A percentile compares a stretch with the other conserved stretches of the same genome.
These are phyloP conservation scores for Fomitopsis betulina DNA, from an alignment of 1,284 basidiomycete species.

Conservation along the genomic window DNA sequence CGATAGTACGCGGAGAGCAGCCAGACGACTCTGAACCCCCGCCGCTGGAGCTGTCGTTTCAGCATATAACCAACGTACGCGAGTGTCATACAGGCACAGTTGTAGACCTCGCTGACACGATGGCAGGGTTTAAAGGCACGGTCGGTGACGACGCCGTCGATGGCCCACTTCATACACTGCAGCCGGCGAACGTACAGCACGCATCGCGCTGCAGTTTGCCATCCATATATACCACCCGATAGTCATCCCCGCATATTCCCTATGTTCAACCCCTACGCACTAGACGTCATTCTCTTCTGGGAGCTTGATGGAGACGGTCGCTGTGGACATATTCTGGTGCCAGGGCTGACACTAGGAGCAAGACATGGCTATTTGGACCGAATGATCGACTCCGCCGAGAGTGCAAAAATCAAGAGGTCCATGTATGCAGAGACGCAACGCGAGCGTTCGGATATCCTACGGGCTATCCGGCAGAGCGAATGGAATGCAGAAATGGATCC, in stretches of 20 bases:
- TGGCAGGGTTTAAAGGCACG: conserved; percentile 2
- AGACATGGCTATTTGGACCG: conserved; percentile 57
- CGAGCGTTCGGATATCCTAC: conserved; percentile 62
- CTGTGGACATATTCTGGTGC: conserved; percentile 55
- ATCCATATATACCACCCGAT: conserved; percentile 58
- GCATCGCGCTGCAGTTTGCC: conserved; percentile 35
- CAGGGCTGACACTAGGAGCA: conserved; percentile 64
- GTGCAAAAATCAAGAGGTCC: conserved; percentile 66
- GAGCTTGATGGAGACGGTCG: conserved; percentile 52
- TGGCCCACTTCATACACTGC: conserved; percentile 44
- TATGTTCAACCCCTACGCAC: conserved; percentile 65
- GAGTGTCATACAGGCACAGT: too few species aligned
- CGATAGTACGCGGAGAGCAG: conserved; percentile 47
- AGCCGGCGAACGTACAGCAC: conserved; percentile 40
- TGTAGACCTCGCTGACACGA: too few species aligned
- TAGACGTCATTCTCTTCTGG: conserved; percentile 79
- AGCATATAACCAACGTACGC: conserved; percentile 40
- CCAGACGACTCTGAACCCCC: conserved; percentile 47
- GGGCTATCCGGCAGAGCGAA: conserved; percentile 62
- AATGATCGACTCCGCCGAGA: conserved; percentile 52
- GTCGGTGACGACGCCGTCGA: conserved; percentile 29
- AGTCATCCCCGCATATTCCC: conserved; percentile 68
- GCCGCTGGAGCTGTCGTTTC: conserved; percentile 47
- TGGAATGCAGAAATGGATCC: conserved; percentile 83
- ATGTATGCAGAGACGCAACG: conserved; percentile 88